Conservation (phyloP, 2,329 filamentous ascomycete species). For the Dactylella cylindrospora region DNA sequence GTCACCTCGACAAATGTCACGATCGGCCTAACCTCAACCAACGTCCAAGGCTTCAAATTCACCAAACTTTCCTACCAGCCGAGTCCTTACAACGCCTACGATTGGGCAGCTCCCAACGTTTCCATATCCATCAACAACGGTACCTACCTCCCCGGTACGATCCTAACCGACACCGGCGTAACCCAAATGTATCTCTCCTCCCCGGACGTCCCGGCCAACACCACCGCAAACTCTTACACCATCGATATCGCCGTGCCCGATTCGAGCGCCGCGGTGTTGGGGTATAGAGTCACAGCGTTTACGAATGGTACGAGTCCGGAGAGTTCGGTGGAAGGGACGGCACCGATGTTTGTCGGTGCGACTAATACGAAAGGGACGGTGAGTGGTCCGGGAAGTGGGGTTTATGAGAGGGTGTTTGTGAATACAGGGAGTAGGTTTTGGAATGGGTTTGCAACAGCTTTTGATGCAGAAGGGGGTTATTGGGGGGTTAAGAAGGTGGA, state of each 20-base stretch:
- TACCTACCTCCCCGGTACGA: slow-evolving; percentile 4
- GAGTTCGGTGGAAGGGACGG: slow-evolving; percentile 10
- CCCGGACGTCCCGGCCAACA: slow-evolving; percentile 13
- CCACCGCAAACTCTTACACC: slow-evolving; percentile 14
- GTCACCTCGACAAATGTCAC: slow-evolving; percentile 1
- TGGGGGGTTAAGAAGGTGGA: slow-evolving; percentile 29
- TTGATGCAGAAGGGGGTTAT: slow-evolving; percentile 26
- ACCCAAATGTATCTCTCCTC: slow-evolving; percentile 34
- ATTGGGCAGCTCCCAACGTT: slow-evolving; percentile 27
- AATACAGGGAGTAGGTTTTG: slow-evolving; percentile 41
- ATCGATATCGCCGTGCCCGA: slow-evolving; percentile 20
- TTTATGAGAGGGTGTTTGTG: slow-evolving; percentile 30
- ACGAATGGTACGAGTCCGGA: background rate
- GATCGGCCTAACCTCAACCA: slow-evolving; percentile 22
- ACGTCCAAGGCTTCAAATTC: slow-evolving; percentile 15
- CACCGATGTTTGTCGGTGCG: slow-evolving; percentile 17
- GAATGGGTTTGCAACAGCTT: slow-evolving; percentile 20
- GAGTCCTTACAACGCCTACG: slow-evolving; percentile 10
- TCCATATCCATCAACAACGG: slow-evolving; percentile 11
- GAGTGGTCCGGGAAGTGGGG: slow-evolving; percentile 17
- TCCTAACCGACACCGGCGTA: slow-evolving; percentile 30
- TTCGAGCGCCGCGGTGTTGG: slow-evolving; percentile 1
- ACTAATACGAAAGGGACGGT: slow-evolving; percentile 25
- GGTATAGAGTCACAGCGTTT: slow-evolving; percentile 18
- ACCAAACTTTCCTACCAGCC: slow-evolving; percentile 22